These are phyloP conservation scores for Vicia villosa DNA, from an alignment of 306 rosid species.

Conservation along the genomic window DNA sequence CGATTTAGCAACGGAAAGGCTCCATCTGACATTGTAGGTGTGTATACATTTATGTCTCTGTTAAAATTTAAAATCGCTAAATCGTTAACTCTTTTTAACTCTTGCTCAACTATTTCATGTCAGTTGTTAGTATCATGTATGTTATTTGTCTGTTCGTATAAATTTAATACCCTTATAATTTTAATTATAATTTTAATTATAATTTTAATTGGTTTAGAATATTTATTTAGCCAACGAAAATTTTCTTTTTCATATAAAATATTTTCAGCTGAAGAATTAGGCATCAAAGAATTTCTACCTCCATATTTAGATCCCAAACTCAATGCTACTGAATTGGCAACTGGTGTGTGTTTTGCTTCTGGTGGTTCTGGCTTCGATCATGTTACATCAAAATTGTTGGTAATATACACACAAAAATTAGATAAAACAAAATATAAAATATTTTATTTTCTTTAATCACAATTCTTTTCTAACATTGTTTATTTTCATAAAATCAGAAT, in stretches of 20 bases:
- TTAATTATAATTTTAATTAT: too few species aligned
- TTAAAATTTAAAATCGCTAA: too few species aligned
- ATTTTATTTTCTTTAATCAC: too few species aligned
- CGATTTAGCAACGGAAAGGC: slow-evolving; percentile 46
- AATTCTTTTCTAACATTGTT: background rate
- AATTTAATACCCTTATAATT: too few species aligned
- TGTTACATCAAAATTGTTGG: slow-evolving; percentile 53
- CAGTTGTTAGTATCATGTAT: too few species aligned
- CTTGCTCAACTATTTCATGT: too few species aligned
- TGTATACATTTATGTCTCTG: background rate
- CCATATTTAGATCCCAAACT: slow-evolving; percentile 63
- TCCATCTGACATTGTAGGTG: slow-evolving; percentile 41
- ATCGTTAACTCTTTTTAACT: too few species aligned
- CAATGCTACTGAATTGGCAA: slow-evolving; percentile 47
- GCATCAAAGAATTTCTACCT: slow-evolving; percentile 61
- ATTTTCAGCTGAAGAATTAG: slow-evolving; percentile 58
- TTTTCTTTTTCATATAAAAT: background rate
- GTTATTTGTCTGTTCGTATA: too few species aligned
- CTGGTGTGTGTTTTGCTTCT: slow-evolving; percentile 78
- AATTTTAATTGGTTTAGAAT: too few species aligned
- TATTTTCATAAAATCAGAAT: background rate
- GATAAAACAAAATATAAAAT: background rate
- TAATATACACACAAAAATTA: slow-evolving; percentile 1
- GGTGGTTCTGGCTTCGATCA: slow-evolving; percentile 85
- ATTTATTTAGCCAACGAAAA: too few species aligned